Percentiles rank a stretch among this genome's conserved stretches.
phyloP scores from a whole-genome alignment of 768 basidiomycete species.

The Wakefieldia striispora region DNA sequence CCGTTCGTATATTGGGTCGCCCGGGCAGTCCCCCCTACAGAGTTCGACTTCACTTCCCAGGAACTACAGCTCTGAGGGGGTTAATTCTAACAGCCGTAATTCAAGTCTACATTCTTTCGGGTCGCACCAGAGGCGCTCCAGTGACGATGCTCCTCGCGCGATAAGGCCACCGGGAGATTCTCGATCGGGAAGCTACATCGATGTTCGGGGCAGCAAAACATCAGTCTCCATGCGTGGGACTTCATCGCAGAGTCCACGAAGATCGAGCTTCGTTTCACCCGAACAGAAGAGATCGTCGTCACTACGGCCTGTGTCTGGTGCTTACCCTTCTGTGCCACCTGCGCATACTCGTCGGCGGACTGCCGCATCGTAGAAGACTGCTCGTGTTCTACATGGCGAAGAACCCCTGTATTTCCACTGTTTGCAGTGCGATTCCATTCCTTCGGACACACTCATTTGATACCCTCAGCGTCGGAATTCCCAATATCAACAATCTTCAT shows the following conservation, averaged over 20 bases:
- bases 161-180: constrained; percentile 8
- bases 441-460: constrained; percentile 24
- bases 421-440: constrained; percentile 15
- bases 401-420: constrained; percentile 9
- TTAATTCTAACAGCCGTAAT: constrained; percentile 14
- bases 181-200: constrained; percentile 15
- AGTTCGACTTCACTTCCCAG: constrained; percentile 19
- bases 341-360: constrained; percentile 17
- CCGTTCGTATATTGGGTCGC: constrained; percentile 29
- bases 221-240: constrained; percentile 8
- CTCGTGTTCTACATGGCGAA: background rate
- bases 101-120: constrained; percentile 19
- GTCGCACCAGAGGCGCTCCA: constrained; percentile 30
- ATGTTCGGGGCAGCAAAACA: constrained; percentile 14
- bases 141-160: constrained; percentile 27
- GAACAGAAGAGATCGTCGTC: constrained; percentile 16
- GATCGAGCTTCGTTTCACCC: constrained; percentile 25
- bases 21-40: constrained; percentile 28
- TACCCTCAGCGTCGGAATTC: constrained; percentile 24
- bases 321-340: constrained; percentile 12
- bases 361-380: constrained; percentile 18
- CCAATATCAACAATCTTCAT: constrained; percentile 13
- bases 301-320: constrained; percentile 16
- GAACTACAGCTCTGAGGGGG: constrained; percentile 26
- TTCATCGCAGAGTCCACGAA: constrained; percentile 13